Conservation (phyloP, 805 yeast genomes). For the Pichia ethanolica region DNA sequence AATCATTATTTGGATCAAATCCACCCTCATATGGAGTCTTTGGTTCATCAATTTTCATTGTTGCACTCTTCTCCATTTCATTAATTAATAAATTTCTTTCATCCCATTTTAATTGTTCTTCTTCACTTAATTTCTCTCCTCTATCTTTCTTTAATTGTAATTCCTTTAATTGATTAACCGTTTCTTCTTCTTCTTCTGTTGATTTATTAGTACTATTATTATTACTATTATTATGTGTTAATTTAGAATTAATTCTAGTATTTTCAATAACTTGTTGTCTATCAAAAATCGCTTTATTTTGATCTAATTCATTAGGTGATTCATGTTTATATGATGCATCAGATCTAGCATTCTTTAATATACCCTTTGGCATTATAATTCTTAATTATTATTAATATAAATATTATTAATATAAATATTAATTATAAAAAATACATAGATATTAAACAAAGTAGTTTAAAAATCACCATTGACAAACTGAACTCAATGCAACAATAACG, state of each 20-base stretch:
- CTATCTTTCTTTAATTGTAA: background rate
- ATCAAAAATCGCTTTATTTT: conserved; percentile 20
- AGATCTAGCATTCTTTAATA: conserved; percentile 25
- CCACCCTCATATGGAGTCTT: conserved; percentile 94
- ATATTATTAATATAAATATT: no score
- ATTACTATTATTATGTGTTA: conserved; percentile 10
- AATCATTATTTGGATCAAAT: conserved; percentile 73
- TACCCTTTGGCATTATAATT: conserved; percentile 22
- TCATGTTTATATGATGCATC: conserved; percentile 19
- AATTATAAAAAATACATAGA: no score
- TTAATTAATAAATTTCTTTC: conserved; percentile 66
- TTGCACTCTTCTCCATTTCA: conserved; percentile 65
- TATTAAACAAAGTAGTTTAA: no score
- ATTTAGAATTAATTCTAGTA: conserved; percentile 62
- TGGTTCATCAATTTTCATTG: conserved; percentile 87
- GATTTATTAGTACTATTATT: no score
- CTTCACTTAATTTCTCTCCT: conserved; percentile 7
- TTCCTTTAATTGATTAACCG: conserved; percentile 26
- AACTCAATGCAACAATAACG: background rate
- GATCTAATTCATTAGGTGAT: conserved; percentile 12
- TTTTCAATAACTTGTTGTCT: conserved; percentile 72
- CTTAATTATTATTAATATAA: no score
- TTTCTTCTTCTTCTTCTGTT: conserved; percentile 16
- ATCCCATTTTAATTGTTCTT: conserved; percentile 71
- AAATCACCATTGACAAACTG: background rate